Base-by-base conservation (phyloP, 2,329 filamentous ascomycete species). In the Cytospora piceicola region DNA sequence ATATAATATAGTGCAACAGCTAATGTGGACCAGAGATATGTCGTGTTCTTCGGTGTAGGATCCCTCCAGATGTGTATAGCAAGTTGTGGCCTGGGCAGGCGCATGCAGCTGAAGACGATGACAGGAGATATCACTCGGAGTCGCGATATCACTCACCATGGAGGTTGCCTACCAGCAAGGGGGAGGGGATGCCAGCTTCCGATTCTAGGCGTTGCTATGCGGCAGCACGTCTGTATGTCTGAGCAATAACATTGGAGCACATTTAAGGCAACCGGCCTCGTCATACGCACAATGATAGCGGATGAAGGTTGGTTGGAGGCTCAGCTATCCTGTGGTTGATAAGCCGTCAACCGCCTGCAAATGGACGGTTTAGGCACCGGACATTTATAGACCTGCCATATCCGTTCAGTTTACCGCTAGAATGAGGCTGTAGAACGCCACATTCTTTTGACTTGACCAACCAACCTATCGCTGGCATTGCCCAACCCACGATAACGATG, bases 371-470 rank as follows among this genome's bases (percentile, higher is more conserved):
- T 34, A 61, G 49, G 32, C 58, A 30, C 17, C 15, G 7, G 4
- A 7, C 15, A 27, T 11, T 20, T 24, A 5, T 34, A 29, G 30
- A 53, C 58, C 58, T 61, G 58, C 58, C 58, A n/a, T 39, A 54
- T 61, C 12, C 32, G 29, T 30, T 61, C 39, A 61, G 49, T 34
- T 34, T 15, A 7, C n/a, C 2, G n/a, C 34, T 20, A 51, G 1
- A 14, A 42, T 53, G 49, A 42, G 49, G 58, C 58, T 15, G 49
- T 30, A 30, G 58, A 27, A 39, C 46, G 49, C 49, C 49, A 61
- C 49, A 17, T 42, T 6, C 20, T 4, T n/a, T n/a, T 46, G n/a
- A 20, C 1, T 22, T 22, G 17, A n/a, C 11, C 14, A 9, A 11
- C 20, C 20, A n/a, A 5, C 42, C 42, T 46, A 22, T 22, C 20